A percentile compares a stretch with the other conserved stretches of the same genome.
phyloP scores from a whole-genome alignment of 805 yeast species.

The Candida gorgasii region DNA sequence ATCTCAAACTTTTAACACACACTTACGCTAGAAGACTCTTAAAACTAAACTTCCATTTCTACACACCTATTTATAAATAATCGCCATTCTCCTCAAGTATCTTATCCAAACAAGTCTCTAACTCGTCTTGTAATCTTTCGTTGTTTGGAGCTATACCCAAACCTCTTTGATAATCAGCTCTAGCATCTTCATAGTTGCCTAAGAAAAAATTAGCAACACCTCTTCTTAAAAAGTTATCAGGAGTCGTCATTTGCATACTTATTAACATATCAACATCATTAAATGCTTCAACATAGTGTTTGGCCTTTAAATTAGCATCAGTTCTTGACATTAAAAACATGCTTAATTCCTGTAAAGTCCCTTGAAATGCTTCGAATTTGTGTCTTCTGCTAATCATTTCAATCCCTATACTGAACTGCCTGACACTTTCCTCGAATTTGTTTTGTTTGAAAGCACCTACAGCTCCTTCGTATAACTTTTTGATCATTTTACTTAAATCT shows the following conservation, averaged over 20 bases:
- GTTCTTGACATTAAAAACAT: constrained; percentile 69
- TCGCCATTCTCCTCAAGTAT: constrained; percentile 65
- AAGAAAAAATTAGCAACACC: constrained; percentile 64
- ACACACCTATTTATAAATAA: constrained; percentile 9
- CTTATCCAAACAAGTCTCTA: constrained; percentile 46
- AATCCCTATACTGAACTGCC: constrained; percentile 63
- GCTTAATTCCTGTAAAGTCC: constrained; percentile 67
- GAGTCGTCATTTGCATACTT: constrained; percentile 56
- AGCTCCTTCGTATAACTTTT: constrained; percentile 66
- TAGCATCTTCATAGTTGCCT: constrained; percentile 62
- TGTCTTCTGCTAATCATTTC: constrained; percentile 69
- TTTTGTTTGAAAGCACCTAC: constrained; percentile 55
- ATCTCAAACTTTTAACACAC: too few relatives aligned
- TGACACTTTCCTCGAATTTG: constrained; percentile 59
- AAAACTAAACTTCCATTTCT: not conserved
- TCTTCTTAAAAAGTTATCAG: constrained; percentile 73
- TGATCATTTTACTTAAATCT: constrained; percentile 57
- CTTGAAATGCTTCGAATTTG: constrained; percentile 72
- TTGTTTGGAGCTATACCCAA: constrained; percentile 61
- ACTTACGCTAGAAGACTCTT: too few relatives aligned
- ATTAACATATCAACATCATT: constrained; percentile 69
- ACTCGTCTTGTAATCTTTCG: constrained; percentile 48
- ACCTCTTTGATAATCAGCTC: constrained; percentile 72
- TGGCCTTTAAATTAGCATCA: constrained; percentile 61
- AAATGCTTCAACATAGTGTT: constrained; percentile 57